Evolutionary conservation across 495 filamentous ascomycete species (phyloP).

Genomic region (Hyaloscypha bicolor): DNA sequence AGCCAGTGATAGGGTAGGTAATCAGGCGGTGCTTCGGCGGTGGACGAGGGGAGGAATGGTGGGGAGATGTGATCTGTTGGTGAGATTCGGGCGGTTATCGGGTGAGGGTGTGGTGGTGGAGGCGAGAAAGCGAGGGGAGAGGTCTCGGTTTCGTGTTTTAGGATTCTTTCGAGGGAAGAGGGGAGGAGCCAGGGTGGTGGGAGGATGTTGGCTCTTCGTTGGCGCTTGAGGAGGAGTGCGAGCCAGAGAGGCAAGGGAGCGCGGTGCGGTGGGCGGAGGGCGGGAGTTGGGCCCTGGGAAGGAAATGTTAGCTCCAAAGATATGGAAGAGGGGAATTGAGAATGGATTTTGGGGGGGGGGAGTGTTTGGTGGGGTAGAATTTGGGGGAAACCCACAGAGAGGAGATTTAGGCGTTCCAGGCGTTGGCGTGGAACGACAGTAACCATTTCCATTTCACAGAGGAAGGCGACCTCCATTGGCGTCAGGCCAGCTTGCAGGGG

Average conservation of each 20-base stretch:
- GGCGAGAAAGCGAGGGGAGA: slow-evolving; percentile 69
- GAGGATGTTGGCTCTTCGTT: slow-evolving; percentile 90
- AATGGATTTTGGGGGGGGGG: background rate
- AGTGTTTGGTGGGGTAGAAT: slow-evolving; percentile 8
- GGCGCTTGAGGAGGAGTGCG: slow-evolving; percentile 94
- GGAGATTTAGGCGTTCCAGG: slow-evolving; percentile 79
- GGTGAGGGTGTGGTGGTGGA: slow-evolving; percentile 63
- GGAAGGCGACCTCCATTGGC: slow-evolving; percentile 88
- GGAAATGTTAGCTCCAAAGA: background rate
- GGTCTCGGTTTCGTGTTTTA: slow-evolving; percentile 75
- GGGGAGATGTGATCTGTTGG: slow-evolving; percentile 42
- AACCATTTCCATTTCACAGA: slow-evolving; percentile 95
- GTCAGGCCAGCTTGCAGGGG: slow-evolving; percentile 81
- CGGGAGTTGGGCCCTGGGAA: slow-evolving; percentile 71
- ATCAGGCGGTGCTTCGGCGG: slow-evolving; percentile 59
- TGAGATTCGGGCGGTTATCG: slow-evolving; percentile 5
- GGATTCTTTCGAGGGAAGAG: slow-evolving; percentile 68
- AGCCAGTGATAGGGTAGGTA: slow-evolving; percentile 93
- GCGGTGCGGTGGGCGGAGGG: slow-evolving; percentile 80
- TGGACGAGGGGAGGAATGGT: slow-evolving; percentile 64
- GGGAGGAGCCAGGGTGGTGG: slow-evolving; percentile 87
- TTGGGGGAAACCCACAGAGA: slow-evolving; percentile 68
- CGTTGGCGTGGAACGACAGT: slow-evolving; percentile 90
- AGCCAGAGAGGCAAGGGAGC: slow-evolving; percentile 89
- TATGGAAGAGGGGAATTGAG: slow-evolving; percentile 4